Evolutionary conservation across 2,329 filamentous ascomycete genomes (phyloP), one percentile per base, ranked within the genome.

Genomic region (Leptographium procerum): DNA sequence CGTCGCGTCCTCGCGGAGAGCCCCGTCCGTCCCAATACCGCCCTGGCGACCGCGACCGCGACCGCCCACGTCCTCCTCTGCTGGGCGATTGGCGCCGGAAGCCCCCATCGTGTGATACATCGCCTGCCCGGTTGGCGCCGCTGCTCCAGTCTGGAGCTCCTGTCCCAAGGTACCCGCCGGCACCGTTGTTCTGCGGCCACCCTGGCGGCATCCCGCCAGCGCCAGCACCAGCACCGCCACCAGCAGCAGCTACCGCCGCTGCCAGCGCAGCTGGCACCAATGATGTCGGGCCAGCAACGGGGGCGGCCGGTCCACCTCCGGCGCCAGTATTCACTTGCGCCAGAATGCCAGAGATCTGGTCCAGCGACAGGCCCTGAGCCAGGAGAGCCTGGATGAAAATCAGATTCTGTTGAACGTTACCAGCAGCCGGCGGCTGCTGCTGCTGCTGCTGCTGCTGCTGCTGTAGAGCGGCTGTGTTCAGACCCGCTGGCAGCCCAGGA

Each of bases 381-480:
- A 85, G 80, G 58, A 95, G 78, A 13, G 87, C 79, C 71, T 91
- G 88, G 65, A 95, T 81, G 62, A 94, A 73, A 69, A 87, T 76
- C 58, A 91, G 76, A 67, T 91, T 87, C 68, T 88, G 81, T 64
- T 88, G 83, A 59, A 87, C 75, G 62, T 80, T 83, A 61, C 73
- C 73, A 63, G 55, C 58, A 3, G 45, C 29, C 10, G 43, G 29
- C 11, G 33, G 47, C 16, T 47, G 59, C 11, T 55, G 56, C 22
- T 22, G 50, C n/a, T 54, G 57, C 52, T 31, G 57, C 10, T 48
- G 52, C 22, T 50, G 55, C 7, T n/a, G 29, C 7, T 48, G 53
- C 40, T 40, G 36, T 36, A 22, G 34, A 40, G 52, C 24, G 24
- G 26, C 52, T 10, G 33, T 36, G 22, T 52, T 52, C 4, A 52